Evolutionary conservation across 305 asterid genomes (phyloP).

Genomic region (Solanum hybrid): DNA sequence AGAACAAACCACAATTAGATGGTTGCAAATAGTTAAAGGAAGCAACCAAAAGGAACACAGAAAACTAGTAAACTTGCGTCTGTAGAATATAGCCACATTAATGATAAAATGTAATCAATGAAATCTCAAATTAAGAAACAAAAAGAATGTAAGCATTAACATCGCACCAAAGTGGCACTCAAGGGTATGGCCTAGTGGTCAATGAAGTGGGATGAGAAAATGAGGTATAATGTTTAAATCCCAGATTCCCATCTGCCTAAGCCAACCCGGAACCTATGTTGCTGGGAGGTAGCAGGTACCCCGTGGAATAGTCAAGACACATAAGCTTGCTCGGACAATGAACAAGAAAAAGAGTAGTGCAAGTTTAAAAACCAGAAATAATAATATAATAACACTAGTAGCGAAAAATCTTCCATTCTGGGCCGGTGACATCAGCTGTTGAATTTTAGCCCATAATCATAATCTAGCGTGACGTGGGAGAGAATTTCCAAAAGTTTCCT

Average conservation of each 20-base stretch:
- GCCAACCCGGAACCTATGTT: neutral
- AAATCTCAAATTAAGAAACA: neutral
- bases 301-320: neutral
- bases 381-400: neutral
- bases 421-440: neutral
- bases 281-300: neutral
- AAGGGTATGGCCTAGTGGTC: neutral
- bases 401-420: neutral
- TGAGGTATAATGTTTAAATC: neutral
- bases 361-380: neutral
- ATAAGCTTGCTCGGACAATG: neutral
- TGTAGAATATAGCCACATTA: neutral
- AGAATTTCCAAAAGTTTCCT: neutral
- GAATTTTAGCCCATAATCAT: neutral
- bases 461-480: neutral
- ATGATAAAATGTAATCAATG: neutral
- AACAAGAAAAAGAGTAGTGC: neutral
- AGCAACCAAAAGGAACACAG: neutral
- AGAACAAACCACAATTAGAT: neutral
- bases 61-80: neutral
- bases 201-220: neutral
- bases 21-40: neutral
- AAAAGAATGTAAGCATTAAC: neutral
- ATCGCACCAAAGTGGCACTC: neutral
- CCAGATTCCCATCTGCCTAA: neutral